Conservation (phyloP, 169 alveolate species). For the Eimeria zaria region DNA sequence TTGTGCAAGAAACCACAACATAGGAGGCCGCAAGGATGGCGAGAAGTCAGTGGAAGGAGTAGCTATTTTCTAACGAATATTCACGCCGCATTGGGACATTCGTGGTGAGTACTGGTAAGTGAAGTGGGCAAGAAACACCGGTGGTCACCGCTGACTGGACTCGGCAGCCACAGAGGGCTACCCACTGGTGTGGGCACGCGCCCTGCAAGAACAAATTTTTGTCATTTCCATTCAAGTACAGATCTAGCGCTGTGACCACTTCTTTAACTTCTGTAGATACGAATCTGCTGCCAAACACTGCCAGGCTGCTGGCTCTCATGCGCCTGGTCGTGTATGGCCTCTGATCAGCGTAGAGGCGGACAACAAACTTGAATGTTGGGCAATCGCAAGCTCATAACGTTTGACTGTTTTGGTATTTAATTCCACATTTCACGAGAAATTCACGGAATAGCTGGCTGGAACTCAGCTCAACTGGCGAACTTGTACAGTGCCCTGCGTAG, state of each 20-base stretch:
- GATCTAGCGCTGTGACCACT: not conserved
- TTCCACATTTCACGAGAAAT: not conserved
- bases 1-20: not conserved
- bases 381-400: conserved; percentile 5
- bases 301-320: not conserved
- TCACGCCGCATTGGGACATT: not conserved
- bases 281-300: not conserved
- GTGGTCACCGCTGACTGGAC: conserved; percentile 26
- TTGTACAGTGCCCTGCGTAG: not conserved
- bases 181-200: not conserved
- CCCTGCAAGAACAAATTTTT: not conserved
- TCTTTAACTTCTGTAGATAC: not conserved
- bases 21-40: not conserved
- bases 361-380: not conserved
- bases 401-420: not conserved
- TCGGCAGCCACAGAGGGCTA: conserved; percentile 1
- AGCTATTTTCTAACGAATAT: not conserved
- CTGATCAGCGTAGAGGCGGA: not conserved
- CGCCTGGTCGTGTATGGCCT: not conserved
- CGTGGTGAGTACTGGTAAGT: not conserved
- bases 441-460: not conserved
- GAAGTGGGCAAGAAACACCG: conserved; percentile 8
- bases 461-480: not conserved
- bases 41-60: not conserved
- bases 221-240: not conserved